Conservation (phyloP, 2,329 filamentous ascomycete genomes). For the Monosporascus sp. region DNA sequence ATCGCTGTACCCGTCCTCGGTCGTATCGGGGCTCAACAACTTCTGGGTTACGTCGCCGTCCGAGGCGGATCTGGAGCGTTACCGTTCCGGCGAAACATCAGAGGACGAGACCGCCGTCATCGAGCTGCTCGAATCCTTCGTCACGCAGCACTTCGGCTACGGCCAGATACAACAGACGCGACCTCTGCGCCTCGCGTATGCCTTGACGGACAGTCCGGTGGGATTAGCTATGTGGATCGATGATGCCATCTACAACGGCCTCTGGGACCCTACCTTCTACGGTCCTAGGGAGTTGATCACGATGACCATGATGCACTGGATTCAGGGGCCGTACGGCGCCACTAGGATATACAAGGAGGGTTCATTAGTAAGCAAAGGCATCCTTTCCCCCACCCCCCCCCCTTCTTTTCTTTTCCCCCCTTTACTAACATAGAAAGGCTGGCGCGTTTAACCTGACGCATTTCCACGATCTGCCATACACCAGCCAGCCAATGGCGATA, state of each 20-base stretch:
- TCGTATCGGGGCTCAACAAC: conserved; percentile 9
- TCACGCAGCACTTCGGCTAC: conserved; percentile 13
- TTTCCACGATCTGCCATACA: conserved; percentile 2
- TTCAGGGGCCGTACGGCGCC: conserved; percentile 13
- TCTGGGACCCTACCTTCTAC: too few relatives aligned
- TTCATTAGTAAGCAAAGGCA: neutral
- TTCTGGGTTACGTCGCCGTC: conserved; percentile 14
- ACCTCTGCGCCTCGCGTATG: conserved; percentile 20
- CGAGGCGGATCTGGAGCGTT: conserved; percentile 2
- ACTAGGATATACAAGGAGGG: conserved; percentile 13
- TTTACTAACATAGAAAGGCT: too few relatives aligned
- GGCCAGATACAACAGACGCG: conserved; percentile 17
- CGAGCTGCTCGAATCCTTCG: conserved; percentile 4
- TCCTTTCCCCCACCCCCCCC: too few relatives aligned
- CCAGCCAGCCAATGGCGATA: conserved; percentile 2
- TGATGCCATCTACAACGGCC: neutral
- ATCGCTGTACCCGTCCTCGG: neutral
- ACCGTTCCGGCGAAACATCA: neutral
- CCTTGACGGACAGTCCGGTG: conserved; percentile 26
- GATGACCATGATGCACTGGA: conserved; percentile 17
- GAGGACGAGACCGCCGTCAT: conserved; percentile 5
- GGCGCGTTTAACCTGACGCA: too few relatives aligned
- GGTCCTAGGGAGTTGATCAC: conserved; percentile 11
- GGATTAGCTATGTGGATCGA: conserved; percentile 25
- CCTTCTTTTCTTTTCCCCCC: too few relatives aligned